Evolutionary conservation across 2,329 filamentous ascomycete species (phyloP).

Genomic region (Aspergillus aculeatinus): DNA sequence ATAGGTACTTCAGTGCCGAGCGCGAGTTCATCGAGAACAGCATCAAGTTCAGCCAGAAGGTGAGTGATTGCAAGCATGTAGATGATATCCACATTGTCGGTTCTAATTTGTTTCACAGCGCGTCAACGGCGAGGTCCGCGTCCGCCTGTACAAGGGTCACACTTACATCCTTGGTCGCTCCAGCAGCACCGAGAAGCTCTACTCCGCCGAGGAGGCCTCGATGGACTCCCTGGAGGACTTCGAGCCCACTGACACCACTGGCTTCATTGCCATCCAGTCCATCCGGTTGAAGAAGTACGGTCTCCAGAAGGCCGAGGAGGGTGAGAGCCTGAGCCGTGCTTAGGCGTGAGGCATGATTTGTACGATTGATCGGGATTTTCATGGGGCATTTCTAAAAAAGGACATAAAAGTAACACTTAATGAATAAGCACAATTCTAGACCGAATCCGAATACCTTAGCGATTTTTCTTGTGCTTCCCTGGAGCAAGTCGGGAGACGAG

Average conservation of each 20-base stretch:
- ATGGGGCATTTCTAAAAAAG: not conserved
- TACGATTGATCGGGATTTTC: not conserved
- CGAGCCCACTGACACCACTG: conserved; percentile 63
- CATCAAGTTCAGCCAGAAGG: conserved; percentile 59
- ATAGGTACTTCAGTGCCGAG: conserved; percentile 65
- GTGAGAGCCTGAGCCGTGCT: conserved; percentile 17
- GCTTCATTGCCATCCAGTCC: conserved; percentile 53
- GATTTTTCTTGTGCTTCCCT: too few species aligned
- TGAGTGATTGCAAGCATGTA: not conserved
- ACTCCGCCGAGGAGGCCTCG: conserved; percentile 62
- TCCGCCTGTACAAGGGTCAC: conserved; percentile 66
- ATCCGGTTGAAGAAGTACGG: conserved; percentile 49
- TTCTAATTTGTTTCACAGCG: conserved; percentile 30
- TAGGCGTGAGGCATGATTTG: not conserved
- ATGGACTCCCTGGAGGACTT: conserved; percentile 74
- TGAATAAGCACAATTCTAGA: not conserved
- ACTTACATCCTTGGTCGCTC: conserved; percentile 52
- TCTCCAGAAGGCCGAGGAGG: conserved; percentile 21
- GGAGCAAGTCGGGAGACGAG: too few species aligned
- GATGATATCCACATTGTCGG: not conserved
- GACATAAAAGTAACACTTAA: not conserved
- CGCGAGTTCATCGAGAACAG: conserved; percentile 69
- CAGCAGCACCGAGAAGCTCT: conserved; percentile 69
- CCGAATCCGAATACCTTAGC: not conserved
- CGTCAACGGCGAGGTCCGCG: conserved; percentile 62